phyloP scores from a whole-genome alignment of 2,329 filamentous ascomycete genomes.

The Cladorrhinum sp. region DNA sequence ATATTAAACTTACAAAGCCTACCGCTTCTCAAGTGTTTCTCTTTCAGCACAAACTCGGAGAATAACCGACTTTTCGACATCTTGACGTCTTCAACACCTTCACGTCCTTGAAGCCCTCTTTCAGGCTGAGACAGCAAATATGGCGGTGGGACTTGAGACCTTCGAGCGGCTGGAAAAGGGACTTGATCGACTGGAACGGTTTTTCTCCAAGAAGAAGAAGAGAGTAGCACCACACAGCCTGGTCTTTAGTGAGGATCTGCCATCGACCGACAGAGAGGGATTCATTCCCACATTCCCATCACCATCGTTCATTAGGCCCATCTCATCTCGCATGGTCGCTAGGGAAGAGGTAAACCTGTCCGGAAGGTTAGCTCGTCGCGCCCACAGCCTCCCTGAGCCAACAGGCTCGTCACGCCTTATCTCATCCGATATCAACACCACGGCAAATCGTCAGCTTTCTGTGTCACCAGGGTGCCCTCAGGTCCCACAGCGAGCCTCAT shows the following conservation, averaged over 20 bases:
- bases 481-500: constrained; percentile 23
- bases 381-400: constrained; percentile 27
- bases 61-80: not conserved
- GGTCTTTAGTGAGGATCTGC: not conserved
- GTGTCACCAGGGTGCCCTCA: constrained; percentile 13
- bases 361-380: constrained; percentile 17
- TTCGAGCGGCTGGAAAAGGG: constrained; percentile 51
- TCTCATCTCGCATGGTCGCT: constrained; percentile 53
- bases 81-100: no score
- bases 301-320: constrained; percentile 56
- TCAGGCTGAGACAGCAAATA: constrained; percentile 31
- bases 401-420: constrained; percentile 11
- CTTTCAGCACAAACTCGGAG: not conserved
- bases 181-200: constrained; percentile 48
- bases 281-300: constrained; percentile 43
- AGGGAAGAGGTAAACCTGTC: constrained; percentile 43
- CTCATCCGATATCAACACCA: not conserved
- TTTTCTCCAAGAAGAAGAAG: constrained; percentile 48
- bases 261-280: constrained; percentile 22
- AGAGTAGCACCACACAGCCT: constrained; percentile 16
- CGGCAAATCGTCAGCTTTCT: not conserved
- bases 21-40: not conserved
- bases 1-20: not conserved
- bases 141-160: constrained; percentile 49
- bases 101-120: no score